Evolutionary conservation across 179 eudicot genomes (phyloP), one percentile per base, ranked within the genome.

Genomic region (Actinidia polygama): DNA sequence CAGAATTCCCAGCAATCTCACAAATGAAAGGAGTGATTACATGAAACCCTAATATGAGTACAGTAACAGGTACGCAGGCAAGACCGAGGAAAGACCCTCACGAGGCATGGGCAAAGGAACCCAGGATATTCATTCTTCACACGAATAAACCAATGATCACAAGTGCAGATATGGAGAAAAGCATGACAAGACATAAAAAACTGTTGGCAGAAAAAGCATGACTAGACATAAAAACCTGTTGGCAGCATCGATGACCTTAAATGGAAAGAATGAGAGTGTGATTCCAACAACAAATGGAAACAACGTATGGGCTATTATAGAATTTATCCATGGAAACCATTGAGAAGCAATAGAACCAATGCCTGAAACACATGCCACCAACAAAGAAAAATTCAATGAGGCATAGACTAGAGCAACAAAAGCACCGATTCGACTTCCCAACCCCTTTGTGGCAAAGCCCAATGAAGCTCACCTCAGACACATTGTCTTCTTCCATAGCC

Each of bases 1-100:
- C 62, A 10, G 90, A 86, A 16, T 87, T 85, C 26, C 93, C 94
- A 70, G 91, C 92, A 78, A 93, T 61, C 77, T 86, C 91, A 84
- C 96, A 93, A 14, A 93, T 84, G 58, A 91, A 93, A 57, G 96
- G 94, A 57, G 96, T 93, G 82, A 91, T 88, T 10, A 91, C 94
- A 86, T 93, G 96, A 86, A 93, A 93, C n/a, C 96, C 94, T 83
- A 93, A 83, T 12, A 93, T 91, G 61, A 93, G 92, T 11, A 91
- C 94, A 72, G 92, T 85, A 36, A 93, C 91, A 66, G 96, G 94
- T 83, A 93, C 85, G 93, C 92, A 88, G 94, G 94, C 70, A 93
- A 84, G 66, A 93, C 69, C 9, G 90, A 84, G 1, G 89, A 86
- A 46, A 91, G 73, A 49, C 68, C 72, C 96, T n/a, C 96, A 93